Percentiles rank a stretch among this genome's conserved stretches.
Conservation (phyloP, 2,329 filamentous ascomycete species). For the Sclerotinia glacialis region DNA sequence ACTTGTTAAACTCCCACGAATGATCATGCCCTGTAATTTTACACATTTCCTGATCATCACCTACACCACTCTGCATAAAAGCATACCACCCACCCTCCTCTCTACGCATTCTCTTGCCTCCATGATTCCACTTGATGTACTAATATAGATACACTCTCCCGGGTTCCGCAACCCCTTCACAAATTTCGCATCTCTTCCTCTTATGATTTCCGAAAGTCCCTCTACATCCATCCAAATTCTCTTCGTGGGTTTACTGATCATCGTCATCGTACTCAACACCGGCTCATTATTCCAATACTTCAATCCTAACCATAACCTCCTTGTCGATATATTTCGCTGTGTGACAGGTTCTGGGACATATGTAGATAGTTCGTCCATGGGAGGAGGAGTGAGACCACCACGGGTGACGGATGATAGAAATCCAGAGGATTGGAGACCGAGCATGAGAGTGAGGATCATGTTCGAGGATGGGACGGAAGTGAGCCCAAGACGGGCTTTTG, state of each 20-base stretch:
- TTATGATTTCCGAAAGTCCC: constrained; percentile 55
- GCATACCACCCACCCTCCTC: constrained; percentile 64
- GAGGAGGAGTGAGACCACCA: constrained; percentile 57
- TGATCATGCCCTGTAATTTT: constrained; percentile 18
- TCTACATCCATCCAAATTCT: constrained; percentile 60
- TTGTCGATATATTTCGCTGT: constrained; percentile 57
- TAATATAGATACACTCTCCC: constrained; percentile 67
- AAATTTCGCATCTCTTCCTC: constrained; percentile 56
- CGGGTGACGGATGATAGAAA: constrained; percentile 67
- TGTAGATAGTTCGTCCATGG: constrained; percentile 47
- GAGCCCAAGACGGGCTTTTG: constrained; percentile 63
- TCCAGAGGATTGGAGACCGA: constrained; percentile 65
- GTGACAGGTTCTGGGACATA: constrained; percentile 52
- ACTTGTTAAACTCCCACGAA: constrained; percentile 18
- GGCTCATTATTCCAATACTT: constrained; percentile 73
- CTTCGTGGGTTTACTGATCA: constrained; percentile 67
- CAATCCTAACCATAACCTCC: constrained; percentile 67
- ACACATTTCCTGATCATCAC: constrained; percentile 15
- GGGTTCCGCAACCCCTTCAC: constrained; percentile 63
- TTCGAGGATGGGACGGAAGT: constrained; percentile 68
- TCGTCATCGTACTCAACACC: constrained; percentile 60
- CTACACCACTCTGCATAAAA: constrained; percentile 60
- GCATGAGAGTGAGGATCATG: constrained; percentile 60
- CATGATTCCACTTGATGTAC: constrained; percentile 64
- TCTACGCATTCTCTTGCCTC: constrained; percentile 70